Evolutionary conservation across 1,284 basidiomycete genomes (phyloP), one percentile per base, ranked within the genome.

Genomic region (Xanthoconium separans): DNA sequence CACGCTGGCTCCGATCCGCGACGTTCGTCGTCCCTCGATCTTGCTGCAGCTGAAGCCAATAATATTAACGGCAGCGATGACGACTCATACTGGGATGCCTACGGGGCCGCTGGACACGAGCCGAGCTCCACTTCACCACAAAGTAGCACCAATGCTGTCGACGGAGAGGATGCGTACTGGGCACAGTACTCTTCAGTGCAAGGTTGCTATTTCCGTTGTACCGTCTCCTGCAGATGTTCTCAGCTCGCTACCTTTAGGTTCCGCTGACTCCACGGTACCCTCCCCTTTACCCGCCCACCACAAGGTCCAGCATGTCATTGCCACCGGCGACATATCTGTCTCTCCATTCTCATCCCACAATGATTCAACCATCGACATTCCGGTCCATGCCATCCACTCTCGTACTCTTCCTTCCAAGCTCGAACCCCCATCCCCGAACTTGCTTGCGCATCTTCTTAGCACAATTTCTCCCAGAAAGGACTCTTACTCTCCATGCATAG

Each of bases 91-190:
- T 89, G 87, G 86, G 76, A 84, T 57, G 75, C 83, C 6, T 88
- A 88, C 60, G 79, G 74, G 12, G 59, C 60, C 11, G 61, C 72
- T 41, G 66, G 65, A 47, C 70, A 73, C 47, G 69, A 73, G 58
- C 65, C 47, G 29, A 36, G 36, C 24, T 62, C 53, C 18, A 27
- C 54, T 45, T 31, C 52, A 44, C 43, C 51, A 37, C 43, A 30
- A 3, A 47, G 29, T 40, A 44, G 13, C 11, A 30, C 24, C 15
- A 47, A 44, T 31, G 22, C 13, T 20, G 33, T 42, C 12, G 46
- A 51, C 29, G 57, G 47, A 36, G 87, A 89, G 63, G 88, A 89
- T 58, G 84, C 84, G 4, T 89, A 90, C 62, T 89, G 87, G 86
- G 85, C 84, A 20, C 83, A 76, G 51, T 89, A 89, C 64, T 72